These are phyloP conservation scores for Peronosclerospora sorghi DNA, from an alignment of 352 stramenopile genomes.

Conservation along the genomic window DNA sequence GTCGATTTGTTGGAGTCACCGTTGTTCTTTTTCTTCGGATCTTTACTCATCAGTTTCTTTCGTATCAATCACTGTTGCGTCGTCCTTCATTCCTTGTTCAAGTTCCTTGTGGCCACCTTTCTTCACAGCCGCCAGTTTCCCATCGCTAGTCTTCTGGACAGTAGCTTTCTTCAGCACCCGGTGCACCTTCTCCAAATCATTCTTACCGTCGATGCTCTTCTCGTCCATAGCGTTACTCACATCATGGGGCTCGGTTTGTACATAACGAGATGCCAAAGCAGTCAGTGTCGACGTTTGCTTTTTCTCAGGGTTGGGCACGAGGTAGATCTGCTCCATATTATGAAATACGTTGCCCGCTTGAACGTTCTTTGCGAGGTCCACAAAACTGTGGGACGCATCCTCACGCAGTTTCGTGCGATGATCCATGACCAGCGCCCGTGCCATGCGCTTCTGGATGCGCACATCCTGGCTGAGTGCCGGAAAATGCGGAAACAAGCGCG, in stretches of 20 bases:
- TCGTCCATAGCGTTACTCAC: neutral
- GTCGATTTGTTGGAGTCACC: constrained; percentile 3
- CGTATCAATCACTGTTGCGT: constrained; percentile 1
- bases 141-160: neutral
- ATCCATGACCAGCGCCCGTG: constrained; percentile 38
- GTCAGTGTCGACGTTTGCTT: neutral
- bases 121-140: constrained; percentile 1
- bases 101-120: neutral
- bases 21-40: constrained; percentile 5
- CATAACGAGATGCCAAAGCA: neutral
- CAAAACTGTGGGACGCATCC: constrained; percentile 40
- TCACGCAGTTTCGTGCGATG: constrained; percentile 23
- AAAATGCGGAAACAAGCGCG: constrained; percentile 47
- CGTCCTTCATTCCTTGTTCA: constrained; percentile 4
- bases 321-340: constrained; percentile 75
- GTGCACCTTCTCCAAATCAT: constrained; percentile 7
- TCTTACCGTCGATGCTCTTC: neutral
- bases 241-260: constrained; percentile 1
- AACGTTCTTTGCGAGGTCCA: constrained; percentile 70
- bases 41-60: constrained; percentile 10
- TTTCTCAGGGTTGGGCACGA: constrained; percentile 25
- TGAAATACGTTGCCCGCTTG: constrained; percentile 64
- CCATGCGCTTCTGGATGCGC: constrained; percentile 66
- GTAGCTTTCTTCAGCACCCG: constrained; percentile 8
- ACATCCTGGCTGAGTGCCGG: constrained; percentile 32